Base-by-base conservation (phyloP, 108 stramenopile genomes). In the Craspedostauros australis region DNA sequence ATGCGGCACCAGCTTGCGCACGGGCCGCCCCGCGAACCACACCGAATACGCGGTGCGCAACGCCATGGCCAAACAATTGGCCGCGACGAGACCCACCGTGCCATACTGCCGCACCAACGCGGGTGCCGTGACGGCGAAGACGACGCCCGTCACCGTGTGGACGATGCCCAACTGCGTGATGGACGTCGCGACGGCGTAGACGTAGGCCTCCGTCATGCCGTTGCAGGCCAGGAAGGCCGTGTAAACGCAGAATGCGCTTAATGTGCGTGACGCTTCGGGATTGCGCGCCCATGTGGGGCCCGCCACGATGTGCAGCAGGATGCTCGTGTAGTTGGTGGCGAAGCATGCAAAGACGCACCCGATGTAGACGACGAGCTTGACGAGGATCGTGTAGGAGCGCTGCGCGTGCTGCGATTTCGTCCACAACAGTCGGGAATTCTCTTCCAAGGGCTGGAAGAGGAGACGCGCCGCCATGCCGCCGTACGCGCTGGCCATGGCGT, bases 171-270 rank as follows among this genome's bases (percentile, higher is more conserved):
- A 53, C 41, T 44, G 58, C 14, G 73, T 77, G 21, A 92, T 62
- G 52, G 88, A 84, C 32, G 30, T 54, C 34, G 78, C 79, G 5
- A 80, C 81, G 0, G 77, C 92, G 53, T 89, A 92, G 5, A 93
- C 89, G 73, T 95, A 96, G 0, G 94, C 94, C 79, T 96, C 96
- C 23, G 93, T 89, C 70, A 78, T 93, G 6, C 96, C 96, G 60
- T 96, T 96, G 38, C 86, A 72, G 5, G 89, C 90, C 46, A 96
- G 41, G 45, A 92, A 86, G 21, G 86, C 78, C 14, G 94, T 94
- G 70, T 95, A 95, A 15, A 97, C 72, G 63, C 96, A 97, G 70
- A 89, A 88, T 24, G 87, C 87, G 18, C 79, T 77, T 37, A 93
- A 56, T 12, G 79, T 83, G n/a, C 63, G 54, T 18, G 76, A 72